phyloP scores from a whole-genome alignment of 2,329 filamentous ascomycete species.

The Pseudogymnoascus sp. region DNA sequence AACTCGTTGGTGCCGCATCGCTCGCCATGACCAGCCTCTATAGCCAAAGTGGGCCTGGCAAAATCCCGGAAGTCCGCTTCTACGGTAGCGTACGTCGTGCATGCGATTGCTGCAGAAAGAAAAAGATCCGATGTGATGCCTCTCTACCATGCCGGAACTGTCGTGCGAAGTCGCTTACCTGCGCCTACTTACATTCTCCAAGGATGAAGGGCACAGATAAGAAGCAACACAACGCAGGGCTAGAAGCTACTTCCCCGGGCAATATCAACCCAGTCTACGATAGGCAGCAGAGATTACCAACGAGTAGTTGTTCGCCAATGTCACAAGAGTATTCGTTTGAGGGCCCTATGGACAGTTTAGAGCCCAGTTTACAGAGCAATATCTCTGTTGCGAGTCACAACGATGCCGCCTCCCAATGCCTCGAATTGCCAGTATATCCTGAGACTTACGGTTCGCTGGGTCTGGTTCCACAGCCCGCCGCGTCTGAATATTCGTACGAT shows the following conservation, averaged over 20 bases:
- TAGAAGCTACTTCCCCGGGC: background rate
- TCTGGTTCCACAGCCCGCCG: background rate
- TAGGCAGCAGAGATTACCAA: background rate
- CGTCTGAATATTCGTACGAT: background rate
- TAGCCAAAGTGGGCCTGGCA: background rate
- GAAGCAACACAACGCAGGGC: background rate
- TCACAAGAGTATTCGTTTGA: background rate
- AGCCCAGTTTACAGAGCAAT: background rate
- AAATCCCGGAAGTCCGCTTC: background rate
- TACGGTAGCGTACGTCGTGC: constrained; percentile 16
- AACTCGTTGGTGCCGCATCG: background rate
- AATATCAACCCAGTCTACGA: background rate
- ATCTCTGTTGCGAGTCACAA: background rate
- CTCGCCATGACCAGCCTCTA: background rate
- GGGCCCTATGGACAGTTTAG: background rate
- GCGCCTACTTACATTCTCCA: constrained; percentile 28
- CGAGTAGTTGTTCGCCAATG: background rate
- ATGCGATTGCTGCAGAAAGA: constrained; percentile 27
- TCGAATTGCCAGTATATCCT: background rate
- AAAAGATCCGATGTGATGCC: constrained; percentile 29
- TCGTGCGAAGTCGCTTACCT: constrained; percentile 13
- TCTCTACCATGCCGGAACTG: constrained; percentile 26
- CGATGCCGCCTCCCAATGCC: background rate
- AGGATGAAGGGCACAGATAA: constrained; percentile 29
- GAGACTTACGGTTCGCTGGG: background rate